Base-by-base conservation (phyloP, 331 rosid species). In the Dryas integrifolia region DNA sequence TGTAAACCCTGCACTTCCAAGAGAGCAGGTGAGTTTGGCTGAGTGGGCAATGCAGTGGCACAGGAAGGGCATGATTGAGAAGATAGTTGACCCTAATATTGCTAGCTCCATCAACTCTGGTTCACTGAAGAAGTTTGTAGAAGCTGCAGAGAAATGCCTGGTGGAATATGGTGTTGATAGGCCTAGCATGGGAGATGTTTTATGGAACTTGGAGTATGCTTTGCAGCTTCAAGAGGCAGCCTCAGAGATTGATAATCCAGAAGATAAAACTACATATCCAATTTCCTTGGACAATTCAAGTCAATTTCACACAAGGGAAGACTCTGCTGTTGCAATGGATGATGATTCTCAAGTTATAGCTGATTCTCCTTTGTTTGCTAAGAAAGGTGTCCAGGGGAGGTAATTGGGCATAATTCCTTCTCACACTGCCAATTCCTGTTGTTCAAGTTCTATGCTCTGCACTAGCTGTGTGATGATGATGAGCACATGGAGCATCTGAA, bases 161-260 rank as follows among this genome's bases (percentile, higher is more conserved):
- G 84, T 81, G 0, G 92, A 93, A 76, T 62, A 75, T 18, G 92
- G 96, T 2, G 92, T 64, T 7, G 91, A 90, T 68, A 82, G 97
- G 88, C 98, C 97, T 48, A 70, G 63, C 40, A 93, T 88, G 83
- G 97, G 92, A 30, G 96, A 93, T 77, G 98, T 93, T 44, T 63
- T 93, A 21, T 89, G 98, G 98, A 84, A 89, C 75, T 83, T 90
- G 73, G 97, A 90, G 78, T 81, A 85, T 52, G 90, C 96, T 62
- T 78, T 86, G 73, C 94, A 84, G 65, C 85, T 86, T 43, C 89
- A 93, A 4, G 82, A 85, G 73, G 81, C 80, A 24, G 74, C 76
- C 16, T 55, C 87, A 12, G 76, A 44, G 59, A 76, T 77, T 44
- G 77, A 76, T 51, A 51, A n/a, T 39, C 73, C 69, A 9, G 82